These are phyloP conservation scores for Endothia cerciana DNA, from an alignment of 2,329 filamentous ascomycete genomes.

Conservation along the genomic window DNA sequence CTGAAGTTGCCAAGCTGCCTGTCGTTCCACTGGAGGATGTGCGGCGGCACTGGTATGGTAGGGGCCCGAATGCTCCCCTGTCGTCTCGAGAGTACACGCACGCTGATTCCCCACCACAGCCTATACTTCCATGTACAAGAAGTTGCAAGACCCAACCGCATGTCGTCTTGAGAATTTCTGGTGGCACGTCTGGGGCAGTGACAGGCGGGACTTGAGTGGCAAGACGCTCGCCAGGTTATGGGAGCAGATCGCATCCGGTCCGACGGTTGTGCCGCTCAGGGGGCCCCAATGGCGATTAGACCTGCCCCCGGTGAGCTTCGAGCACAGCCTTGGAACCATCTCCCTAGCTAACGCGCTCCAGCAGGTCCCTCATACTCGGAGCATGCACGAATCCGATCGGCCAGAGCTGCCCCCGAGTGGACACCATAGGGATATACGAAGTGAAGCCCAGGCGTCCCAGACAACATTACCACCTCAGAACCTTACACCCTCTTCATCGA, in stretches of 20 bases:
- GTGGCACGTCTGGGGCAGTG: conserved; percentile 68
- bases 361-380: conserved; percentile 18
- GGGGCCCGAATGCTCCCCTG: background rate
- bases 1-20: conserved; percentile 56
- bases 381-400: conserved; percentile 29
- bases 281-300: conserved; percentile 59
- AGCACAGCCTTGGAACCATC: conserved; percentile 12
- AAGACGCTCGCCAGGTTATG: conserved; percentile 59
- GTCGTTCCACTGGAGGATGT: conserved; percentile 57
- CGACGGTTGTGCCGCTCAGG: conserved; percentile 59
- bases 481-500: conserved; percentile 47
- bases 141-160: conserved; percentile 64
- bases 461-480: conserved; percentile 32
- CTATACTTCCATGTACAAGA: conserved; percentile 63
- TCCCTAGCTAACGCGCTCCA: conserved; percentile 24
- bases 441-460: conserved; percentile 16
- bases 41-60: conserved; percentile 62
- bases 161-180: conserved; percentile 67
- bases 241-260: conserved; percentile 60
- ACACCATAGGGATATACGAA: background rate
- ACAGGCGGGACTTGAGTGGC: conserved; percentile 57
- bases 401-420: conserved; percentile 20
- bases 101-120: conserved; percentile 44
- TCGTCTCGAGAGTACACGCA: background rate
- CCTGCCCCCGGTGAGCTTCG: conserved; percentile 49